Evolutionary conservation across 345 rosid species (phyloP), one percentile per base, ranked within the genome.

Genomic region (Atalantia buxifolia): DNA sequence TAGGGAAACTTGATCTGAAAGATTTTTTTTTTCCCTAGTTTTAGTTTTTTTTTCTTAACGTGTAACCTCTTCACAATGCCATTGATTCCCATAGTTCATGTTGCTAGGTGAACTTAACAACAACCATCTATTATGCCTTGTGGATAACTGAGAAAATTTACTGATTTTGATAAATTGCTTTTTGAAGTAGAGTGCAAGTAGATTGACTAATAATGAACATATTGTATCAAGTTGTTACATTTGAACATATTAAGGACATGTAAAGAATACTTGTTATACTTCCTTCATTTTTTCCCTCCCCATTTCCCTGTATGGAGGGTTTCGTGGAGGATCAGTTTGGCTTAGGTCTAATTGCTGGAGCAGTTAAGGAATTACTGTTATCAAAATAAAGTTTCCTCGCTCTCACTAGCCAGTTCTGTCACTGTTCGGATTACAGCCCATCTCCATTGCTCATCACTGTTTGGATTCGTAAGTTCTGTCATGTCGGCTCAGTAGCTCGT

Each of bases 271-370:
- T 35, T 35, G 7, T 35, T 35, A 35, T 35, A 5, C 7, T 35
- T 5, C 0, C 1, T n/a, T 9, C 55, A 7, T 66, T 75, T 61
- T 10, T 30, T 19, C 7, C 40, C 6, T 2, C 36, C 5, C 42
- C 31, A 21, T 55, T 60, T 63, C 28, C 63, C 50, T 42, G 50
- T 12, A 31, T 74, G 14, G 74, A 95, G 98, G 98, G 98, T 55
- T 92, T 95, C 82, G 97, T 95, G 35, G 98, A 95, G 88, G 98
- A 95, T 86, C 98, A 95, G 82, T 95, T 95, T 85, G 98, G 98
- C 85, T 82, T 92, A 87, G 98, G 98, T 81, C 87, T 95, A 56
- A 95, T 95, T 79, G 98, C 98, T 42, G 87, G 98, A 84, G 50
- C 50, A 42, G 4, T 42, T 42, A 42, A 42, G 48, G 50, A 12